Conservation (phyloP, 345 rosid genomes). For the Murraya paniculata region DNA sequence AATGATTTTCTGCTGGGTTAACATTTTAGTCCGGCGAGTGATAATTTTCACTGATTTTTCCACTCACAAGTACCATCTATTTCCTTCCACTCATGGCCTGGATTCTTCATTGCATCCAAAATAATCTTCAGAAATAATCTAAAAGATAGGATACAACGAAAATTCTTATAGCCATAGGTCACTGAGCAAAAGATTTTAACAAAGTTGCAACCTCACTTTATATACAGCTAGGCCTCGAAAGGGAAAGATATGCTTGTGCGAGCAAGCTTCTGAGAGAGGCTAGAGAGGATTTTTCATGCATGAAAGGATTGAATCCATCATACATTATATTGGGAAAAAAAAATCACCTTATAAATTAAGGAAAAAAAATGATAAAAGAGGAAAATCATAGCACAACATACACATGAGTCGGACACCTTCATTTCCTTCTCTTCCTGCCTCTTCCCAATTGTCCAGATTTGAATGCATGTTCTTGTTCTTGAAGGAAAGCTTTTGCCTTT, state of each 20-base stretch:
- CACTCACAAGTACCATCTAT: too few species aligned
- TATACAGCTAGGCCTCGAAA: background rate
- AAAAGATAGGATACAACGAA: background rate
- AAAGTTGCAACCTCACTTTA: background rate
- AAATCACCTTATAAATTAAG: background rate
- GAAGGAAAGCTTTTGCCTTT: slow-evolving; percentile 72
- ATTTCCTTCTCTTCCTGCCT: slow-evolving; percentile 60
- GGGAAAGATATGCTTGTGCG: too few species aligned
- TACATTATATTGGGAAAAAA: background rate
- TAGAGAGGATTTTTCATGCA: background rate
- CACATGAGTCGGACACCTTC: background rate
- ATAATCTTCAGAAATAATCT: too few species aligned
- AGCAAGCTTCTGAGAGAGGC: too few species aligned
- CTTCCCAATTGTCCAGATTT: slow-evolving; percentile 89
- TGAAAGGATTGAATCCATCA: background rate
- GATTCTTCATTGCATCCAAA: too few species aligned
- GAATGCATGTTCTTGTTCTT: slow-evolving; percentile 85
- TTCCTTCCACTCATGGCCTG: too few species aligned
- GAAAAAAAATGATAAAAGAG: background rate
- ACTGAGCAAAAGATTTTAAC: background rate
- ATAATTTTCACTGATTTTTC: too few species aligned
- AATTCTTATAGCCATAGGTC: background rate
- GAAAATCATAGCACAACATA: background rate
- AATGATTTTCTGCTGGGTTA: too few species aligned
- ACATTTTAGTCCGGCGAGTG: too few species aligned